phyloP scores from a whole-genome alignment of 495 filamentous ascomycete genomes.

The Peziza echinospora region DNA sequence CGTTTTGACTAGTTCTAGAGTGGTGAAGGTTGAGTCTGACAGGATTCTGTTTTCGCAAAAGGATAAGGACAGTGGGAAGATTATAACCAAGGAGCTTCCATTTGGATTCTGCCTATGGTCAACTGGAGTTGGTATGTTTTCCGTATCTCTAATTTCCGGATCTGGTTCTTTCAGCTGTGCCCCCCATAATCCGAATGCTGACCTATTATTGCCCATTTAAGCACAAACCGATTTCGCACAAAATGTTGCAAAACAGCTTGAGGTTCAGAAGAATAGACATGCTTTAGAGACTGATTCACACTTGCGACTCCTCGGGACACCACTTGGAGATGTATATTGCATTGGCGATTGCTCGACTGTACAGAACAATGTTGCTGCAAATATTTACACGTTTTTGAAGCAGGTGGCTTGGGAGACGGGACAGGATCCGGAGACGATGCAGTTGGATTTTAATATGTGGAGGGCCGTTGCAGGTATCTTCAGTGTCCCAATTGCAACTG shows the following conservation, averaged over 20 bases:
- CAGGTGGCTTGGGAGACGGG: slow-evolving; percentile 82
- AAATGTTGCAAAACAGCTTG: slow-evolving; percentile 44
- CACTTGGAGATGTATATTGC: slow-evolving; percentile 85
- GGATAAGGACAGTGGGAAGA: slow-evolving; percentile 39
- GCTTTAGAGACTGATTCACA: slow-evolving; percentile 92
- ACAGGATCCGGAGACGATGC: slow-evolving; percentile 60
- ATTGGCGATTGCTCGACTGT: slow-evolving; percentile 96
- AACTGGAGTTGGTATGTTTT: slow-evolving; percentile 45
- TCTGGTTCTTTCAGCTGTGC: slow-evolving; percentile 2
- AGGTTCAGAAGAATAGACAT: slow-evolving; percentile 61
- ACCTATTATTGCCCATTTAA: no score
- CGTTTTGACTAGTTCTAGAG: slow-evolving; percentile 73
- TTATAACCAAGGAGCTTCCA: slow-evolving; percentile 73
- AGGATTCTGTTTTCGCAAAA: slow-evolving; percentile 75
- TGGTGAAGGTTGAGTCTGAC: slow-evolving; percentile 67
- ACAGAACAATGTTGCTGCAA: slow-evolving; percentile 79
- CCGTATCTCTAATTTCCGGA: slow-evolving; percentile 18
- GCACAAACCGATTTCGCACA: slow-evolving; percentile 65
- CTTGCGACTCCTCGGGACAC: slow-evolving; percentile 74
- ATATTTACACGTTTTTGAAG: slow-evolving; percentile 72
- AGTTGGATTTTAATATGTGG: slow-evolving; percentile 40
- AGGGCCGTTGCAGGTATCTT: neutral
- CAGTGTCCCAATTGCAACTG: no score
- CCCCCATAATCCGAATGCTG: neutral
- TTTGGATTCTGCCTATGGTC: slow-evolving; percentile 98